Base-by-base conservation (phyloP, 192 early-diverging fungal species). In the Phycomyces nitens region DNA sequence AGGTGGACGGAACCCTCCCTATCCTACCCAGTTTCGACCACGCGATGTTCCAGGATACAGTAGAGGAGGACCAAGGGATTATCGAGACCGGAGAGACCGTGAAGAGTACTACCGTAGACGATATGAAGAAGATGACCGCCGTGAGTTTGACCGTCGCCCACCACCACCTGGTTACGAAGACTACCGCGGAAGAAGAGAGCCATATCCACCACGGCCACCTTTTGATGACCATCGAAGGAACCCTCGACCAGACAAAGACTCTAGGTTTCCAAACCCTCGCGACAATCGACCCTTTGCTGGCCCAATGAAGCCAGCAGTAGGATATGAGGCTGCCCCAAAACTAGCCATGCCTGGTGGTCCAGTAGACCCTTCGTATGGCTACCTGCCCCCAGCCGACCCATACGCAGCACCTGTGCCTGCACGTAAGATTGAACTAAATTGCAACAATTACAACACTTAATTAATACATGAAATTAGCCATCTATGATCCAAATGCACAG, bases 21-120 rank as follows among this genome's bases (percentile, higher is more conserved):
- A 15, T 27, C 62, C 50, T 50, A 50, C 23, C 43, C 69, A 59
- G 14, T 51, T 55, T 66, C 39, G 68, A 57, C 12, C 63, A 66
- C 58, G 73, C n/a, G 70, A 64, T n/a, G 66, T 47, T 34, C 29
- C 29, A 18, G 44, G 66, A 7, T 71, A 71, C 53, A 55, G 63
- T 49, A 69, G 62, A 26, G 73, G 59, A 22, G 73, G 59, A 22
- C 66, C 67, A 9, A 68, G 77, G 38, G 77, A 72, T 34, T 77
- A 75, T 60, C 57, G 66, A 40, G 80, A 79, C 18, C 42, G 77
- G 18, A 60, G 65, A 18, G 68, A 72, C n/a, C 63, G 66, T 3
- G 77, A 79, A 23, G 77, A 79, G 23, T 72, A 79, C 52, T 75
- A 77, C 57, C 47, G 71, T 40, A 77, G 78, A 49, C 69, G 74